phyloP scores from a whole-genome alignment of 139 green algal genomes.

The Deuterostichococcus epilithicus region DNA sequence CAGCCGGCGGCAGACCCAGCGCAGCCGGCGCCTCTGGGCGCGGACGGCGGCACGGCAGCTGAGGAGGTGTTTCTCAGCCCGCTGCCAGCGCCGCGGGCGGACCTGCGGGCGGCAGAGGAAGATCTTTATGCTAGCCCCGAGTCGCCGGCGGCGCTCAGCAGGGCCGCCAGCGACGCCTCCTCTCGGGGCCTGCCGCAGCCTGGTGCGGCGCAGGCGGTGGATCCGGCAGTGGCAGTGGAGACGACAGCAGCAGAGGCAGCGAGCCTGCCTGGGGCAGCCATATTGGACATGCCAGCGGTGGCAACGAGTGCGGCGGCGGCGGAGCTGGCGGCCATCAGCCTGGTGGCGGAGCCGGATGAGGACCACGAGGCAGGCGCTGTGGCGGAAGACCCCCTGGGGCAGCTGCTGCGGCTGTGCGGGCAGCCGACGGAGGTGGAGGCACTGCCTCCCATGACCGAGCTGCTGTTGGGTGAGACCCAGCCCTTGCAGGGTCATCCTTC shows the following conservation, averaged over 20 bases:
- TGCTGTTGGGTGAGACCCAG: constrained; percentile 4
- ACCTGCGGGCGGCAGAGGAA: not conserved
- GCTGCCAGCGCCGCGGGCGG: not conserved
- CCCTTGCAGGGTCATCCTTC: too few species aligned
- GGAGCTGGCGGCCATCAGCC: constrained; percentile 6
- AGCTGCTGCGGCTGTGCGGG: constrained; percentile 64
- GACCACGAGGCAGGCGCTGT: not conserved
- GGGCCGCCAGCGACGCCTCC: not conserved
- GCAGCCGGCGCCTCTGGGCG: not conserved
- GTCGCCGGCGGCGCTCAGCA: not conserved
- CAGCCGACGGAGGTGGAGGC: constrained; percentile 39
- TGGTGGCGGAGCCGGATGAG: constrained; percentile 1
- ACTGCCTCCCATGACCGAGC: constrained; percentile 9
- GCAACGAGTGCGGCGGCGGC: not conserved
- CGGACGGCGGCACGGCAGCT: not conserved
- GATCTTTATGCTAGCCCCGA: not conserved
- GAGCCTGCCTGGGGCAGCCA: not conserved
- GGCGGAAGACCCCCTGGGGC: constrained; percentile 48
- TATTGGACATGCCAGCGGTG: too few species aligned
- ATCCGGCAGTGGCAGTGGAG: constrained; percentile 2
- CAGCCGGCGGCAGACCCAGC: not conserved
- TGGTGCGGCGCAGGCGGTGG: not conserved
- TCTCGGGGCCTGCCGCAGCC: not conserved
- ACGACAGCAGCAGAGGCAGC: not conserved
- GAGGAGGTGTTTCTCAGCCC: not conserved